Base-by-base conservation (phyloP, 176 grass and related monocot species). In the Rhynchospora breviuscula region DNA sequence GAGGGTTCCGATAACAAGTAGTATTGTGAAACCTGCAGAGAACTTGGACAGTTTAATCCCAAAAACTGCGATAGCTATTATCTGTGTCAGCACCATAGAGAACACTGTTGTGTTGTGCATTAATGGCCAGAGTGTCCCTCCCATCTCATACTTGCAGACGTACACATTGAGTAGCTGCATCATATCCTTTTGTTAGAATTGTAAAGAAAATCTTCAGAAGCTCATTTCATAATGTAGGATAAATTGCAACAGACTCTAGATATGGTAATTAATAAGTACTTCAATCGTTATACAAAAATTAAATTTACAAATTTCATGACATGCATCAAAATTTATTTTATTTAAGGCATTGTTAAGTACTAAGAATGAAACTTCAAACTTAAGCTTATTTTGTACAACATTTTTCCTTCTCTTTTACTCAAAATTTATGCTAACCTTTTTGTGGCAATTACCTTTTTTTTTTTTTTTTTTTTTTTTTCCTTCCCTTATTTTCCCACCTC, bases 71-170 rank as follows among this genome's bases (percentile, higher is more conserved):
- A 93, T 69, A 17, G 89, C 91, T 81, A 98, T 98, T 56, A 90
- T 83, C 63, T 98, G 95, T 40, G 89, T 95, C 45, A 98, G 64
- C 43, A 95, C 82, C 11, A 98, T 79, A 25, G 95, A 90, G 68
- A 95, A 94, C 9, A 98, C 85, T 22, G 87, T 87, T 64, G 92
- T 87, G 89, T 91, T 93, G 92, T 98, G 95, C 79, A 98, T 92
- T 67, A 95, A 81, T 5, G 95, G 90, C 95, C 95, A 95, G 53
- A 98, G 53, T 78, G 83, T 91, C 15, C 95, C 95, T 81, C 89
- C 92, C 81, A 92, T 91, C 48, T 98, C 95, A 62, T 98, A 98
- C 72, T 89, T 93, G 8, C 90, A 87, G 14, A 87, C 83, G 81
- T 98, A 98, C 15, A 95, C 95, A 58, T 98, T 98, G 35, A 98